These are phyloP conservation scores for Colletotrichum orbiculare DNA, from an alignment of 2,329 filamentous ascomycete species.

Conservation along the genomic window DNA sequence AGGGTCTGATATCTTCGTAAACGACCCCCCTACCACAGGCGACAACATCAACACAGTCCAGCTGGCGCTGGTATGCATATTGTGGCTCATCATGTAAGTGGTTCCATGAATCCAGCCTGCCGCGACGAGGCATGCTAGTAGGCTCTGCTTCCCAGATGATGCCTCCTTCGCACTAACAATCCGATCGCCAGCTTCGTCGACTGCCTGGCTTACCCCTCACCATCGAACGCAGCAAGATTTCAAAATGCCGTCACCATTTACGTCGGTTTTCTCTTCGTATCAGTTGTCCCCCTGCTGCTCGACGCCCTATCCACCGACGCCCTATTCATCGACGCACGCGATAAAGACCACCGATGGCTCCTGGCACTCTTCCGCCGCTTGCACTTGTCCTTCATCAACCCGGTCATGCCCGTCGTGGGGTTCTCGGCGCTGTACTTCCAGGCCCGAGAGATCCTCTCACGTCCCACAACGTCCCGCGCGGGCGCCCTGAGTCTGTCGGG, in stretches of 20 bases:
- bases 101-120: neutral
- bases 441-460: neutral
- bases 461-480: neutral
- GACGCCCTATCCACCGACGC: neutral
- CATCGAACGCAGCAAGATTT: neutral
- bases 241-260: neutral
- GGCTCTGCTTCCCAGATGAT: too few relatives aligned
- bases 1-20: neutral
- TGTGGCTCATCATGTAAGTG: constrained; percentile 1
- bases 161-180: too few relatives aligned
- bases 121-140: too few relatives aligned
- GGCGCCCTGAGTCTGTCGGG: neutral
- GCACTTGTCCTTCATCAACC: neutral
- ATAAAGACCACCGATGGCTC: neutral
- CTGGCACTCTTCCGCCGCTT: neutral
- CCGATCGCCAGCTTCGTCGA: neutral
- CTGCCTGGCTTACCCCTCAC: neutral
- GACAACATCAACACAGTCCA: neutral
- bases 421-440: neutral
- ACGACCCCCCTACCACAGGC: neutral
- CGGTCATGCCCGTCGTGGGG: neutral
- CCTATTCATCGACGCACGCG: neutral
- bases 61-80: neutral
- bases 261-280: neutral
- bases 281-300: neutral